Conservation (phyloP, 495 filamentous ascomycete genomes). For the Letharia lupina region DNA sequence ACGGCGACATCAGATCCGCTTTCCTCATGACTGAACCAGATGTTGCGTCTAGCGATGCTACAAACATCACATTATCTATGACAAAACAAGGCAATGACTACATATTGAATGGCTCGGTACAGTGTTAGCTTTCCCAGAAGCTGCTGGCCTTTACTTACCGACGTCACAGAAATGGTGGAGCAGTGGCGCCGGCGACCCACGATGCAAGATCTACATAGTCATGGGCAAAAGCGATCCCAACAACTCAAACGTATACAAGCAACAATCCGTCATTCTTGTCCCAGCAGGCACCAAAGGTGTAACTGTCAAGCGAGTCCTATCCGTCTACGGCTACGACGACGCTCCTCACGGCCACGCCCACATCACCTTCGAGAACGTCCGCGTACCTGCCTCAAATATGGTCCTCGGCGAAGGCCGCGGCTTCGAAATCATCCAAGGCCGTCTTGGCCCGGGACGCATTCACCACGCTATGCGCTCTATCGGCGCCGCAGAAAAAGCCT, state of each 20-base stretch:
- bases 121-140: not conserved
- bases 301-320: slow-evolving; percentile 75
- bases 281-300: slow-evolving; percentile 67
- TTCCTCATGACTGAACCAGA: slow-evolving; percentile 93
- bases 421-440: slow-evolving; percentile 95
- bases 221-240: slow-evolving; percentile 77
- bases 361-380: slow-evolving; percentile 76
- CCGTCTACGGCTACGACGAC: slow-evolving; percentile 89
- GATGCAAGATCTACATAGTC: slow-evolving; percentile 82
- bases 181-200: slow-evolving; percentile 80
- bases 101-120: slow-evolving; percentile 67
- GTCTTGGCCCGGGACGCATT: slow-evolving; percentile 83
- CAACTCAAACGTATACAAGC: slow-evolving; percentile 67
- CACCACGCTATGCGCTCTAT: slow-evolving; percentile 92
- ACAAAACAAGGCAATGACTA: slow-evolving; percentile 72
- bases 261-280: slow-evolving; percentile 85
- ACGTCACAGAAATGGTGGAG: slow-evolving; percentile 82
- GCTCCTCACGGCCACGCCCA: slow-evolving; percentile 91
- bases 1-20: slow-evolving; percentile 77
- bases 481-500: slow-evolving; percentile 72
- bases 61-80: slow-evolving; percentile 78
- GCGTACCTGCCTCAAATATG: slow-evolving; percentile 67
- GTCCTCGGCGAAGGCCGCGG: slow-evolving; percentile 84
- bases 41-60: slow-evolving; percentile 78
- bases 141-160: not conserved